Conservation (phyloP, 73 alveolate genomes). For the Paramecium sonneborni region DNA sequence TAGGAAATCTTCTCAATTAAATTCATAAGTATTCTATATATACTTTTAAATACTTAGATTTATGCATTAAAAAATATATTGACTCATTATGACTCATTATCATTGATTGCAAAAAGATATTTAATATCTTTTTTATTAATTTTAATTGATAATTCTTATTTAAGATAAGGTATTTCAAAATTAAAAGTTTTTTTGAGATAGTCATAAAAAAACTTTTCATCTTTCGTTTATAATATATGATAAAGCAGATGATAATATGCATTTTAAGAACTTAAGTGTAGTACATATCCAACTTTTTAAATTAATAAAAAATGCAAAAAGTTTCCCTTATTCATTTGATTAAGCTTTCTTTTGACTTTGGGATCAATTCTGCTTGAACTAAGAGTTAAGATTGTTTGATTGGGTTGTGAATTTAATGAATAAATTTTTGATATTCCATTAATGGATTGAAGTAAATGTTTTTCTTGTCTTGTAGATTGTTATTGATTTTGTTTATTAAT, state of each 20-base stretch:
- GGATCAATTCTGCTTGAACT: neutral
- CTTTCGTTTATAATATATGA: neutral
- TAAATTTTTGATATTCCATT: neutral
- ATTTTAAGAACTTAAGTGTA: no score
- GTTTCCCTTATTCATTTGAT: slow-evolving; percentile 4
- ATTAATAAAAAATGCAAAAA: slow-evolving; percentile 44
- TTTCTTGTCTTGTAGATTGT: neutral
- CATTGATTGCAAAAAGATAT: slow-evolving; percentile 25
- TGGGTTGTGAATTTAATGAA: neutral
- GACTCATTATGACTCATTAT: neutral
- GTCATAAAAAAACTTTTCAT: slow-evolving; percentile 26
- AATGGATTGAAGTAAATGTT: neutral
- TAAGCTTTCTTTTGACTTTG: neutral
- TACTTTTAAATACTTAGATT: neutral
- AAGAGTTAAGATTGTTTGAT: neutral
- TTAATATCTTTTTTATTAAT: slow-evolving; percentile 5
- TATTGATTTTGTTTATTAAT: neutral
- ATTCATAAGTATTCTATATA: neutral
- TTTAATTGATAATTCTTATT: neutral
- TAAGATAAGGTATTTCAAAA: slow-evolving; percentile 40
- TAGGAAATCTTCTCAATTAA: slow-evolving; percentile 39
- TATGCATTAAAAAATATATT: neutral
- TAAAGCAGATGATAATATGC: no score
- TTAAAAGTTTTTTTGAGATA: slow-evolving; percentile 18
- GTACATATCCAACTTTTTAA: slow-evolving; percentile 42